Evolutionary conservation across 805 yeast species (phyloP), one percentile per base, ranked within the genome.

Genomic region (Lipomyces sp.): DNA sequence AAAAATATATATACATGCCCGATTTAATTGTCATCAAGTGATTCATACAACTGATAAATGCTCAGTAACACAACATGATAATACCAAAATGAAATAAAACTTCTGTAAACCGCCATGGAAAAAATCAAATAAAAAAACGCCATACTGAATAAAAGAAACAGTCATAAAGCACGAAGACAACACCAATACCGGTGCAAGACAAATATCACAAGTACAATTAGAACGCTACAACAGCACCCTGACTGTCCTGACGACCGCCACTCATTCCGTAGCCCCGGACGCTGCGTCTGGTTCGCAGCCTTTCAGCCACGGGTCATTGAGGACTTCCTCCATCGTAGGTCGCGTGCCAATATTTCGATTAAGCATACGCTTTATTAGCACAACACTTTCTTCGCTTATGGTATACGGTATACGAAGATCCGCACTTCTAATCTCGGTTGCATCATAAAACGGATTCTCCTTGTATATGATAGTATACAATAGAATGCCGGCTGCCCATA

Each of bases 401-500:
- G 77, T 74, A 53, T 70, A 73, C 1, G 95, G 95, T 35, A 88
- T 73, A 41, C 86, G 76, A 55, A 90, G 69, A 42, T 84, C 90
- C 1, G 95, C 96, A 59, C 88, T 96, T 80, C 90, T 80, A 47
- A 93, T 93, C 66, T 90, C 98, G 67, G 91, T 97, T 43, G 90
- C 95, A 65, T 87, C 89, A 67, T 88, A 87, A 63, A 91, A 93
- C 7, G 98, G 98, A 62, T 91, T 90, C 65, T 93, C 98, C 65
- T 90, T 87, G 74, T 84, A 93, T 5, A 91, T 75, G 63, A 93
- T 78, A 0, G 97, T 93, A 69, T 90, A 93, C 21, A 93, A 71
- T 50, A 93, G 71, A 21, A 93, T 86, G 2, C 98, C 98, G 64
- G 91, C 74, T 0, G 98, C 96, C 98, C 98, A 93, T 1, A 90